Evolutionary conservation across 495 filamentous ascomycete species (phyloP).

Genomic region (Cercophora newfieldiana): DNA sequence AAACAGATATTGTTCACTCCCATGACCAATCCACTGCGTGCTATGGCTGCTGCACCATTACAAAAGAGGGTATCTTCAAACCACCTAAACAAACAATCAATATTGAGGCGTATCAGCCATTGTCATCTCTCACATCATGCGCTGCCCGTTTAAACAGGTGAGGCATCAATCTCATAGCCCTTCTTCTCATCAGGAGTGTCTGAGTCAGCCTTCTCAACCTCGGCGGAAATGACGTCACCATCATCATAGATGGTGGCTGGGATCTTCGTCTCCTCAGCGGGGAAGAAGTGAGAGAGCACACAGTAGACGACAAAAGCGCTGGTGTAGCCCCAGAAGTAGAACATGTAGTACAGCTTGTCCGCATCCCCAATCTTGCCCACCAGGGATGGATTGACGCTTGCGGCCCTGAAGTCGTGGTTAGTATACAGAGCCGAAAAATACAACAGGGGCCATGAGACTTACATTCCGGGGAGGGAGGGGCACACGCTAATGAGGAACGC

Average conservation of each 20-base stretch:
- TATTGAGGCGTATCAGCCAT: too few relatives aligned
- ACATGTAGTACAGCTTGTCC: conserved; percentile 40
- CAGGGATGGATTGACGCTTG: conserved; percentile 26
- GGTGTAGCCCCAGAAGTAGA: conserved; percentile 43
- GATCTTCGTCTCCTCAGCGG: conserved; percentile 36
- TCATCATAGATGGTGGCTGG: conserved; percentile 28
- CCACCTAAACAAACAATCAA: background rate
- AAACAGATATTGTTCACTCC: background rate
- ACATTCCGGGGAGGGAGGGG: conserved; percentile 44
- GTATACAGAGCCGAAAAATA: conserved; percentile 4
- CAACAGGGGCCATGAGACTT: too few relatives aligned
- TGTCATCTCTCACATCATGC: background rate
- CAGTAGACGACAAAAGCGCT: conserved; percentile 39
- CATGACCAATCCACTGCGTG: background rate
- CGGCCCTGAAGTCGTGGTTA: conserved; percentile 23
- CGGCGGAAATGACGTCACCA: conserved; percentile 25
- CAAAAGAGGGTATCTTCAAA: conserved; percentile 8
- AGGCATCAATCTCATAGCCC: conserved; percentile 17
- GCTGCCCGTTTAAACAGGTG: conserved; percentile 15
- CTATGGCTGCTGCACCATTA: background rate
- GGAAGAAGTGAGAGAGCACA: conserved; percentile 38
- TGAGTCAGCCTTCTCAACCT: conserved; percentile 22
- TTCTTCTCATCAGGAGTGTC: conserved; percentile 26
- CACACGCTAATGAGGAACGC: conserved; percentile 42
- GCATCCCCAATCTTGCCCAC: conserved; percentile 26